Evolutionary conservation across 2,329 filamentous ascomycete species (phyloP), one percentile per base, ranked within the genome.

Genomic region (Aspergillus uvarum): DNA sequence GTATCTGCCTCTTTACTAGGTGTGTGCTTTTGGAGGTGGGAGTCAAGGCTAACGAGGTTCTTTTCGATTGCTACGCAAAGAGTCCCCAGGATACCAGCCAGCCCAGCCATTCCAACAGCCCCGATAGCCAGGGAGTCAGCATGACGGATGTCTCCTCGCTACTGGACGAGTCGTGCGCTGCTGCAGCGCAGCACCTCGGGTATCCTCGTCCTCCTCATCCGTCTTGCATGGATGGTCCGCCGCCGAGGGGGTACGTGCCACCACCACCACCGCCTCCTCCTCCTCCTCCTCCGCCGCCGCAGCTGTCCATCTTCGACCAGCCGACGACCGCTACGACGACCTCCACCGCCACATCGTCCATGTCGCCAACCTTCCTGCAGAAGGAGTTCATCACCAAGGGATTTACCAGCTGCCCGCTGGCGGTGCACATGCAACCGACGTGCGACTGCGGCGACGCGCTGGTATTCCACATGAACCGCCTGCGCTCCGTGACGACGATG

Each of bases 361-460:
- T 72, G 54, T 74, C 72, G 10, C 71, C 72, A 7, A 70, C 68
- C 1, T 73, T 72, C 48, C 58, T 71, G 16, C 59, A 70, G 48
- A 68, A 70, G 19, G 72, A 73, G 56, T 65, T 67, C 59, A 57
- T 74, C 42, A 62, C 65, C 47, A 68, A 72, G 48, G 65, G 65
- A 3, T 49, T 69, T 35, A 60, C 68, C 48, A 70, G 69, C 62
- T 69, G 66, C 21, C 63, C 69, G 21, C 64, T 75, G n/a, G 67
- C 67, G 3, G 67, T 68, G 11, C 70, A 71, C 16, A 63, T 73
- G 16, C 65, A 68, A 1, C 64, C 57, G 12, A 66, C 63, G 26
- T 73, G 73, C 61, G 72, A 72, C 42, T 76, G 74, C 56, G 53
- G 69, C 2, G 69, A 72, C 24, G 67, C 65, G 48, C 68, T 74